Base-by-base conservation (phyloP, 1,139 yeast species). In the Pneumocystis oryctolagi region DNA sequence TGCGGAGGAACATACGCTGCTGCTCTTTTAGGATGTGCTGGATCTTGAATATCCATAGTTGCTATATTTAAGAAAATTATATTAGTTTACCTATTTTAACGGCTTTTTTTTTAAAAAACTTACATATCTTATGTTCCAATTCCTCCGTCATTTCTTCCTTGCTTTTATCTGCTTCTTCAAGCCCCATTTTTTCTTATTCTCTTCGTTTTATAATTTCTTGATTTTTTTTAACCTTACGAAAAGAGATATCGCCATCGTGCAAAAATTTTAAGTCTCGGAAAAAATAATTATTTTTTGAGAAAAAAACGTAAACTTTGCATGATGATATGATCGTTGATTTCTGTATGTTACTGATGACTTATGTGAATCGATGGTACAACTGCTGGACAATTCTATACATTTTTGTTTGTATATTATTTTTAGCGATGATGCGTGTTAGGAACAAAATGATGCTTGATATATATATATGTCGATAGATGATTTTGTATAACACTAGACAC, bases 1-100 rank as follows among this genome's bases (percentile, higher is more conserved):
- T 57, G 59, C 1, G 59, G 59, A 2, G 59, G 59, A 39, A 57
- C 59, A 57, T 57, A 57, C 12, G 59, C 25, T 30, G 59, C 59
- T 12, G 42, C 25, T 12, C 59, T 47, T 28, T 47, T 47, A 25
- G 30, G 14, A 47, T 14, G 12, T 2, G 12, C 2, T 1, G 55
- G 16, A 47, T 47, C 55, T 12, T 47, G 55, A 47, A 47, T 47
- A 47, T 47, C 55, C 30, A 47, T 47, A 4, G 55, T 47, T 3
- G 55, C 55, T 47, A 47, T 37, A 37, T 47, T 47, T 47, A 25
- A 25, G 20, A 42, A 47, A 39, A 39, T 18, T 18, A 5, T 16
- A 4, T 47, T 12, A 47, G 31, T 47, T 47, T 20, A 47, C 25
- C 9, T 28, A 18, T 40, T 40, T 40, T 40, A 18, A 18, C 28